Evolutionary conservation across 306 rosid genomes (phyloP), one percentile per base, ranked within the genome.

Genomic region (Lathyrus oleraceus): DNA sequence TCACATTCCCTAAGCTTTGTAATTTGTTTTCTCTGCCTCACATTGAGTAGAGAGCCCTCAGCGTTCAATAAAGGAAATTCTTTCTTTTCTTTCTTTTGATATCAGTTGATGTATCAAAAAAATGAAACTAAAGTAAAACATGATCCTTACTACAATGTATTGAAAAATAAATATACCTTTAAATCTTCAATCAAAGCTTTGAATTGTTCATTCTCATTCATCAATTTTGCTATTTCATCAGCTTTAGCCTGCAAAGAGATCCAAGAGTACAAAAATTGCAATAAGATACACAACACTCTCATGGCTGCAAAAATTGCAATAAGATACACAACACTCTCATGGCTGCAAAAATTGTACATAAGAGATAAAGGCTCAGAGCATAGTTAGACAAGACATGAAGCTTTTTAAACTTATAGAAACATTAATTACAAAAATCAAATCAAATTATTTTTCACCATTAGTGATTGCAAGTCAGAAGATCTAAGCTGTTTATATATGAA

Each of bases 141-240:
- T 30, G 21, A 14, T 67, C 67, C 64, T 27, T 19, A 52, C 54
- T 19, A 8, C 58, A 53, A 47, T 52, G 70, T 45, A 43, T 30
- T 56, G 11, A 52, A 73, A 72, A 65, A 73, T 10, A 51, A 35
- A 74, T 56, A 48, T 76, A 95, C 99, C 96, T 91, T 91, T 61
- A 89, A 83, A 78, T 91, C 93, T 76, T 91, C 96, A 58, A 87
- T 78, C 74, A 82, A 80, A 74, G 74, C 44, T 85, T 89, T 91
- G 62, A 89, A 66, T 20, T 87, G 96, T 82, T 95, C 99, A 78
- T 89, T 95, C 80, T 95, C 99, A 77, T 91, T 91, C 97, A 91
- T 95, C 81, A 95, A 61, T 81, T 82, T 95, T 19, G 97, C 96
- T 67, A 95, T 95, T 71, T 95, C 99, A 45, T 91, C 97, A 60